These are phyloP conservation scores for Botrytis deweyae DNA, from an alignment of 2,329 filamentous ascomycete species.

Conservation along the genomic window DNA sequence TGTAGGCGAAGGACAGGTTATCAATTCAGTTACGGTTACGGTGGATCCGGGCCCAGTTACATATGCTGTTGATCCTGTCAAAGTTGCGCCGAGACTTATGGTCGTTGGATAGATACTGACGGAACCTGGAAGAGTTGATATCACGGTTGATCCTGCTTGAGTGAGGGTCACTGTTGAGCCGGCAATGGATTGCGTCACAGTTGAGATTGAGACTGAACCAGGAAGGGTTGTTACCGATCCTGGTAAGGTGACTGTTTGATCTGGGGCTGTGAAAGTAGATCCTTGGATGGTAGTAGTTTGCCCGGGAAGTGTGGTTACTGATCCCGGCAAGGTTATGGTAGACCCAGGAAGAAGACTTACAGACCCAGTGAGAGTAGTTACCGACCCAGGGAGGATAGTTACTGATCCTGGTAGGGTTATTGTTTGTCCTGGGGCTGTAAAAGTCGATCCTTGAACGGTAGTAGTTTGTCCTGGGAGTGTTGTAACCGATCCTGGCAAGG, in stretches of 20 bases:
- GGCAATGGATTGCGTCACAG: constrained; percentile 14
- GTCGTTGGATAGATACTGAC: constrained; percentile 24
- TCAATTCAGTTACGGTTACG: constrained; percentile 25
- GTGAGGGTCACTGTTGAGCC: constrained; percentile 10
- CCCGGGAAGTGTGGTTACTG: background rate
- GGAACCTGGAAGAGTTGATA: constrained; percentile 18
- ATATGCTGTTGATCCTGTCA: constrained; percentile 18
- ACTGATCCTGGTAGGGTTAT: constrained; percentile 7
- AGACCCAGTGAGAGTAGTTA: constrained; percentile 16
- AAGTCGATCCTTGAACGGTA: background rate
- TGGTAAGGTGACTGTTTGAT: background rate
- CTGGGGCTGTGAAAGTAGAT: constrained; percentile 9
- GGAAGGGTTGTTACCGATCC: constrained; percentile 19
- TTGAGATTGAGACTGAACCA: constrained; percentile 14
- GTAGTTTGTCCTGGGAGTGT: background rate
- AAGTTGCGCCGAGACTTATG: constrained; percentile 15
- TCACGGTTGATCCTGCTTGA: constrained; percentile 24
- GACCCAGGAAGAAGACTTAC: too few species aligned
- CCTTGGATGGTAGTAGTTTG: background rate
- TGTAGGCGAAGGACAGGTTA: constrained; percentile 32
- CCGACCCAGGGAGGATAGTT: background rate
- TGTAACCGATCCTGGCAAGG: constrained; percentile 2
- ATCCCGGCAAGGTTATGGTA: background rate
- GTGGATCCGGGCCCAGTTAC: constrained; percentile 22
- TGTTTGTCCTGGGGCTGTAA: constrained; percentile 1